Evolutionary conservation across 352 stramenopile genomes (phyloP).

Genomic region (Globisporangium megalacanthum): DNA sequence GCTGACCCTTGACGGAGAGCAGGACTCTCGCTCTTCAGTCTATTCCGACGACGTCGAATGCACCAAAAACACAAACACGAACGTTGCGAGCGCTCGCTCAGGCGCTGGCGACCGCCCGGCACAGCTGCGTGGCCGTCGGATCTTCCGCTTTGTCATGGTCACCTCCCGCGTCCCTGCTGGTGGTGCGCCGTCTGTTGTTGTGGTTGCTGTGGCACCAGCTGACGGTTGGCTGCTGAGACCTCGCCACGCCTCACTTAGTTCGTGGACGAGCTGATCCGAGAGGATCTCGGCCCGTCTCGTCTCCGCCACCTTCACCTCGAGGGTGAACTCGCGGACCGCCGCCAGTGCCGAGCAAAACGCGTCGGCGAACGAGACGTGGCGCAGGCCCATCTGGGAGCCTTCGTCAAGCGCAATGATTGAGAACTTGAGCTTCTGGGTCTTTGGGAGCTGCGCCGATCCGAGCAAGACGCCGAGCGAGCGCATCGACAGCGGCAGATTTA

Average conservation of each 20-base stretch:
- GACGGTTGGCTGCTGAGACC: slow-evolving; percentile 6
- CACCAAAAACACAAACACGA: slow-evolving; percentile 28
- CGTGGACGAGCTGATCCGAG: slow-evolving; percentile 13
- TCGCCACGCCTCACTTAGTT: slow-evolving; percentile 19
- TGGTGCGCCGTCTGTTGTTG: background rate
- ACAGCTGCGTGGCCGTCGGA: slow-evolving; percentile 11
- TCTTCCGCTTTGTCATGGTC: slow-evolving; percentile 30
- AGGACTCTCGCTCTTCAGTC: background rate
- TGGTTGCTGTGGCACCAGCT: background rate
- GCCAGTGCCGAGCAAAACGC: slow-evolving; percentile 7
- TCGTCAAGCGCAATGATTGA: slow-evolving; percentile 13
- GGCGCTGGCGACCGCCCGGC: background rate
- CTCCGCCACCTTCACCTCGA: slow-evolving; percentile 14
- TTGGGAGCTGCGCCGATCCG: slow-evolving; percentile 12
- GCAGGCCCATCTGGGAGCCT: background rate
- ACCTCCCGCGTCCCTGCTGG: slow-evolving; percentile 13
- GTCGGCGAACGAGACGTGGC: slow-evolving; percentile 5
- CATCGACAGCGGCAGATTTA: slow-evolving; percentile 20
- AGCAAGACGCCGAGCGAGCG: slow-evolving; percentile 14
- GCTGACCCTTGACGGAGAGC: background rate
- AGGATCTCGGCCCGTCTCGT: slow-evolving; percentile 6
- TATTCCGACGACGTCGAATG: slow-evolving; percentile 3
- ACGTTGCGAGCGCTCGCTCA: slow-evolving; percentile 17
- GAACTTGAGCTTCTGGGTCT: slow-evolving; percentile 19
- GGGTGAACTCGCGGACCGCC: slow-evolving; percentile 11